phyloP scores from a whole-genome alignment of 2,329 filamentous ascomycete species.

The Calonectria crousiana region DNA sequence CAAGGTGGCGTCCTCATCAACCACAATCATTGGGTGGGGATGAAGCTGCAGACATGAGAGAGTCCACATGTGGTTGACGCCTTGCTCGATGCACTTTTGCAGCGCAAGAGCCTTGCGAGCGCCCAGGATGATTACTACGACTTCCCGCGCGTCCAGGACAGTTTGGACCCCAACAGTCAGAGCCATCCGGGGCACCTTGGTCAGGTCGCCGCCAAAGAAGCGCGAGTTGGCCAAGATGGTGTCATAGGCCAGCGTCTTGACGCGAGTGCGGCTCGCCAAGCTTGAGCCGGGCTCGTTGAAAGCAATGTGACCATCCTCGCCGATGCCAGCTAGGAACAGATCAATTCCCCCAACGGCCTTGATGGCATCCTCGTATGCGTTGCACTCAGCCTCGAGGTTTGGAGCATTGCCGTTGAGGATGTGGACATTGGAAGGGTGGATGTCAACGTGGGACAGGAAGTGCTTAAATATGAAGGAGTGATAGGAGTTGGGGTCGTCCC shows the following conservation, averaged over 20 bases:
- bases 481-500: constrained; percentile 87
- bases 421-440: constrained; percentile 84
- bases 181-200: constrained; percentile 83
- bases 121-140: constrained; percentile 85
- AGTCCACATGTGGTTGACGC: constrained; percentile 93
- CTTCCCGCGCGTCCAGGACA: constrained; percentile 83
- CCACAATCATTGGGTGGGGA: constrained; percentile 84
- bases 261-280: constrained; percentile 80
- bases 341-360: constrained; percentile 82
- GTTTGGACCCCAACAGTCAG: constrained; percentile 89
- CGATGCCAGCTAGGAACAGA: constrained; percentile 87
- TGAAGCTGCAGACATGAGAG: constrained; percentile 85
- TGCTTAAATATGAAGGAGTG: constrained; percentile 95
- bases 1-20: constrained; percentile 83
- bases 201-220: constrained; percentile 83
- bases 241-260: constrained; percentile 89
- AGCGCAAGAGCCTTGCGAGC: constrained; percentile 85
- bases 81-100: constrained; percentile 84
- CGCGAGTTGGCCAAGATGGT: constrained; percentile 88
- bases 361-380: constrained; percentile 84
- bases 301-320: constrained; percentile 88
- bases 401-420: constrained; percentile 85
- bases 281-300: constrained; percentile 92
- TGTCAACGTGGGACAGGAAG: constrained; percentile 89
- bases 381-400: constrained; percentile 81